phyloP scores from a whole-genome alignment of 352 stramenopile species.

The Aphanomyces stellatus region DNA sequence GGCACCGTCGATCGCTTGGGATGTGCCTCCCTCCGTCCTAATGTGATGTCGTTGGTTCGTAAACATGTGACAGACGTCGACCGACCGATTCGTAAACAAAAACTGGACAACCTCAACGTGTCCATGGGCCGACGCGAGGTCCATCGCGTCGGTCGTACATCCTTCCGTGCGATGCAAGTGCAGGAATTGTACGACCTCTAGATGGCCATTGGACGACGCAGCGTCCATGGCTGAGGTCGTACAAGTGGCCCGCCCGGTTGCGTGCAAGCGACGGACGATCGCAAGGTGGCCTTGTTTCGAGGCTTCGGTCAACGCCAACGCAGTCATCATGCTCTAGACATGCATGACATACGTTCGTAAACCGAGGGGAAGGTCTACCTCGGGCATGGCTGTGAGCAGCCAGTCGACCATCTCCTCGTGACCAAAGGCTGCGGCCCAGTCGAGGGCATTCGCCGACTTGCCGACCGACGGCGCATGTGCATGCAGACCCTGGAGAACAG shows the following conservation, averaged over 20 bases:
- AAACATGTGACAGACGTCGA: no score
- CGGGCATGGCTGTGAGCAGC: no score
- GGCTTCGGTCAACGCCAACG: background rate
- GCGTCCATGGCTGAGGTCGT: background rate
- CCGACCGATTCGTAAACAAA: background rate
- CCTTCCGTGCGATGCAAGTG: background rate
- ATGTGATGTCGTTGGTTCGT: background rate
- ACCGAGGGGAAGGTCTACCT: no score
- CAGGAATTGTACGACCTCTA: background rate
- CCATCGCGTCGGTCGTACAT: background rate
- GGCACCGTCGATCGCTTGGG: background rate
- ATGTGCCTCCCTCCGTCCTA: background rate
- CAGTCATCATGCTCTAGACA: background rate
- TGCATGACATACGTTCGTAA: no score
- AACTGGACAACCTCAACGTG: background rate
- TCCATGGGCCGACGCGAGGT: background rate
- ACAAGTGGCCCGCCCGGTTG: background rate
- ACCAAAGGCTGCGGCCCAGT: conserved; percentile 2
- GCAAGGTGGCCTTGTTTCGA: background rate
- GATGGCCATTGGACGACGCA: background rate
- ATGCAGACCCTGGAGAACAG: background rate
- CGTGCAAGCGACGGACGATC: background rate
- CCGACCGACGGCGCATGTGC: background rate
- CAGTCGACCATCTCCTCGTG: background rate
- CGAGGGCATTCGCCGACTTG: background rate